Conservation (phyloP, 352 stramenopile genomes). For the Globisporangium parvum region DNA sequence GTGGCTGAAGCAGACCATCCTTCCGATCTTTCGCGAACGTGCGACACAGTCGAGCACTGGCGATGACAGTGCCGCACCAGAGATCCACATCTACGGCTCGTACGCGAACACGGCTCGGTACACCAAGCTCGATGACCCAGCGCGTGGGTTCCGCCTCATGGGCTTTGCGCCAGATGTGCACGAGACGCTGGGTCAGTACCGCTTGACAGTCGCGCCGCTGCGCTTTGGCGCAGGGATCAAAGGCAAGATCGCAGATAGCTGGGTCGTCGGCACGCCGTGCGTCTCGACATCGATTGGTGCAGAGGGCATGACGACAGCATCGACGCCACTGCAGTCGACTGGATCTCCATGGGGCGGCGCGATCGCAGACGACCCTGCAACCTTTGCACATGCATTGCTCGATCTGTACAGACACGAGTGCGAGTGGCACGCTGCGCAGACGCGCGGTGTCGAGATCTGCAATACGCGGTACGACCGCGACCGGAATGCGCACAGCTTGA, state of each 20-base stretch:
- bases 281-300: constrained; percentile 86
- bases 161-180: constrained; percentile 77
- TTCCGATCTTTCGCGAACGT: constrained; percentile 72
- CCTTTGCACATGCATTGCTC: constrained; percentile 40
- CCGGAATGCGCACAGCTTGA: constrained; percentile 40
- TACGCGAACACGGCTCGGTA: constrained; percentile 52
- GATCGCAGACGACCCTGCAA: constrained; percentile 32
- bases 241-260: constrained; percentile 93
- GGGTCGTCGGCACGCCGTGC: constrained; percentile 86
- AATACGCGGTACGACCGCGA: constrained; percentile 37
- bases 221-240: constrained; percentile 93
- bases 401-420: constrained; percentile 36
- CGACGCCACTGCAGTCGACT: neutral
- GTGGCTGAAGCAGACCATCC: constrained; percentile 61
- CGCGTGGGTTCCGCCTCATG: constrained; percentile 57
- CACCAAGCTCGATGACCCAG: constrained; percentile 42
- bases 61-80: too few species aligned
- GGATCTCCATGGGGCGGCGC: constrained; percentile 40
- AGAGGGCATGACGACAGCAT: constrained; percentile 66
- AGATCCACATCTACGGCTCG: constrained; percentile 87
- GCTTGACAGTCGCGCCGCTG: constrained; percentile 85
- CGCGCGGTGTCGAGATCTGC: constrained; percentile 25
- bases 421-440: constrained; percentile 32
- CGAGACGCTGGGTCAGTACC: constrained; percentile 55
- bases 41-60: too few species aligned